Percentiles rank a stretch among this genome's conserved stretches.
Evolutionary conservation across 495 filamentous ascomycete species (phyloP).

Genomic region (Mycothermus thermophilus): DNA sequence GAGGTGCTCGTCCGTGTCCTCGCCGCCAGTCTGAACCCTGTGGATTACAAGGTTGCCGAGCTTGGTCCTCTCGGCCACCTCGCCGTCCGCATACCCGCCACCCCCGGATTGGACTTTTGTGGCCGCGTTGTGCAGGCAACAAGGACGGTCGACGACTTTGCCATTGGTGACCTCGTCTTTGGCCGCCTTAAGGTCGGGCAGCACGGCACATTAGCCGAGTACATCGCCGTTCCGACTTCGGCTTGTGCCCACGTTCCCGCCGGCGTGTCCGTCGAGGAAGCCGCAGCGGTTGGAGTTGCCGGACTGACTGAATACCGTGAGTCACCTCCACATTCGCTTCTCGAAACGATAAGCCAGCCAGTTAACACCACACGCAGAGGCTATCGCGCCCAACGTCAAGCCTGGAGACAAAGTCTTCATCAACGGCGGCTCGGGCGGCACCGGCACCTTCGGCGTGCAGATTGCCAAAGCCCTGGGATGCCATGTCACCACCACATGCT

Average conservation of each 20-base stretch:
- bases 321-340: not conserved
- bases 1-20: slow-evolving; percentile 43
- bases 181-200: slow-evolving; percentile 30
- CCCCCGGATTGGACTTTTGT: slow-evolving; percentile 50
- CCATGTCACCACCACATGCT: slow-evolving; percentile 48
- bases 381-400: slow-evolving; percentile 40
- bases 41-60: slow-evolving; percentile 57
- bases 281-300: slow-evolving; percentile 40
- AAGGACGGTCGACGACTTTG: slow-evolving; percentile 21
- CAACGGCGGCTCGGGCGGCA: slow-evolving; percentile 53
- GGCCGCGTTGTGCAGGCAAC: slow-evolving; percentile 40
- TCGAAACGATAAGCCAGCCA: not conserved
- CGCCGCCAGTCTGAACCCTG: slow-evolving; percentile 47
- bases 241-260: slow-evolving; percentile 31
- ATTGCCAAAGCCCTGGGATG: slow-evolving; percentile 53
- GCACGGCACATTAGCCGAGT: slow-evolving; percentile 44
- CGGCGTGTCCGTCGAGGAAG: slow-evolving; percentile 36
- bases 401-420: slow-evolving; percentile 47
- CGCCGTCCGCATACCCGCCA: slow-evolving; percentile 31
- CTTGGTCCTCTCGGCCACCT: slow-evolving; percentile 29
- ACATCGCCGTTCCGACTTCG: slow-evolving; percentile 21
- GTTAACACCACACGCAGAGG: slow-evolving; percentile 14
- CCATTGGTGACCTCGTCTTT: slow-evolving; percentile 42
- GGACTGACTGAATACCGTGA: slow-evolving; percentile 42
- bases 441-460: slow-evolving; percentile 48